These are phyloP conservation scores for Przewalskia tangutica DNA, from an alignment of 257 asterid genomes.

Conservation along the genomic window DNA sequence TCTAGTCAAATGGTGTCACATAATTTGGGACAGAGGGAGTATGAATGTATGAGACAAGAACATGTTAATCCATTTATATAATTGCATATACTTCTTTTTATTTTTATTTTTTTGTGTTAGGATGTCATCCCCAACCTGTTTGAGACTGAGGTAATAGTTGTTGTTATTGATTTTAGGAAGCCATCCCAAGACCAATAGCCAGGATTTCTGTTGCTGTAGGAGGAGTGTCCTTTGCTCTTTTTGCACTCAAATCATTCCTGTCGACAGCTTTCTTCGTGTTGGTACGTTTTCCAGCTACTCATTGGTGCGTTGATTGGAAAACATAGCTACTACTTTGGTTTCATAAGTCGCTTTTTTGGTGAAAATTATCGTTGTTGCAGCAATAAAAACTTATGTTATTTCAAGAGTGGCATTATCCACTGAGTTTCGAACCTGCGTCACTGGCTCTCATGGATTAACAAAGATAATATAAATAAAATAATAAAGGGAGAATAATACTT, in stretches of 20 bases:
- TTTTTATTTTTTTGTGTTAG: constrained; percentile 10
- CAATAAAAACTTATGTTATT: not conserved
- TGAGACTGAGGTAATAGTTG: not conserved
- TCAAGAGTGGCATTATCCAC: not conserved
- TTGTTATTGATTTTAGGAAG: constrained; percentile 26
- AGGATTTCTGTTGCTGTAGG: constrained; percentile 52
- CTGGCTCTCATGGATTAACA: not conserved
- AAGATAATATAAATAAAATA: not conserved
- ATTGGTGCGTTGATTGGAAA: not conserved
- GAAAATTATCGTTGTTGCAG: not conserved
- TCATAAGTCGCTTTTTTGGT: not conserved
- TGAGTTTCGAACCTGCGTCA: not conserved
- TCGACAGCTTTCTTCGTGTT: constrained; percentile 76
- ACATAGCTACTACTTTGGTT: not conserved
- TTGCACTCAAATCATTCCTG: constrained; percentile 70
- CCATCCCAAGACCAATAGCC: constrained; percentile 82
- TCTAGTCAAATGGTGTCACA: too few species aligned
- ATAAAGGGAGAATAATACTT: too few species aligned
- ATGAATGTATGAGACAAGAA: not conserved
- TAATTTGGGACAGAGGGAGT: not conserved
- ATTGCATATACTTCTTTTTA: not conserved
- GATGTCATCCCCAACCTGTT: constrained; percentile 32
- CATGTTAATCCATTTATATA: not conserved
- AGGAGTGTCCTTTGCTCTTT: constrained; percentile 43
- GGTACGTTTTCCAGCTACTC: constrained; percentile 36